Conservation (phyloP, 129 eudicot species). For the Tagetes patula region DNA sequence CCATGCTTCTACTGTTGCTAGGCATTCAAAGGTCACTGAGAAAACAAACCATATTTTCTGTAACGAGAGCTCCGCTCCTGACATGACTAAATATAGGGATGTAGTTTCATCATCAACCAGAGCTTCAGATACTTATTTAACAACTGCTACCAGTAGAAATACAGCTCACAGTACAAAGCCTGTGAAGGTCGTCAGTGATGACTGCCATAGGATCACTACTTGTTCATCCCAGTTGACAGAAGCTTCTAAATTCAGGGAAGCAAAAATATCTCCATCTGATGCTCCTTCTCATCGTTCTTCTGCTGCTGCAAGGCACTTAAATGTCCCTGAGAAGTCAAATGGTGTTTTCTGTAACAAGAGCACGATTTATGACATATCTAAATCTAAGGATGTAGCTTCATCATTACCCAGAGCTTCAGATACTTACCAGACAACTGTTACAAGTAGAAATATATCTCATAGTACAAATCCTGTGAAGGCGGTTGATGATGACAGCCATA, state of each 20-base stretch:
- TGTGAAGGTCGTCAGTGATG: slow-evolving; percentile 29
- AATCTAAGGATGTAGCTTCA: slow-evolving; percentile 32
- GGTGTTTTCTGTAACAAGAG: slow-evolving; percentile 13
- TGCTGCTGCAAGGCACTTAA: slow-evolving; percentile 20
- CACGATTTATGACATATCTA: slow-evolving; percentile 12
- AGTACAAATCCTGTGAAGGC: slow-evolving; percentile 32
- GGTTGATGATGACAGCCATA: slow-evolving; percentile 26
- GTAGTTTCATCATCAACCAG: slow-evolving; percentile 26
- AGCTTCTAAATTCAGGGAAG: slow-evolving; percentile 25
- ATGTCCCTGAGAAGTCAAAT: slow-evolving; percentile 21
- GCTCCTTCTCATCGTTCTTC: slow-evolving; percentile 10
- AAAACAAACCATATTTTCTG: not conserved
- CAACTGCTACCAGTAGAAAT: slow-evolving; percentile 32
- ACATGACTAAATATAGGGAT: slow-evolving; percentile 20
- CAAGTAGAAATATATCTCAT: slow-evolving; percentile 28
- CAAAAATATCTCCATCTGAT: slow-evolving; percentile 17
- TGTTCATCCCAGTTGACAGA: slow-evolving; percentile 34
- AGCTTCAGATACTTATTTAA: slow-evolving; percentile 21
- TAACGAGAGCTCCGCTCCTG: slow-evolving; percentile 23
- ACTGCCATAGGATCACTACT: slow-evolving; percentile 26
- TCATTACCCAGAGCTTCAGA: slow-evolving; percentile 23
- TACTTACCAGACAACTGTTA: slow-evolving; percentile 27
- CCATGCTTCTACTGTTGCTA: no score
- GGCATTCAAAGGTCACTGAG: no score
- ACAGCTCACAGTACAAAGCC: slow-evolving; percentile 32